phyloP scores from a whole-genome alignment of 345 rosid genomes.

The Carallia brachiata region DNA sequence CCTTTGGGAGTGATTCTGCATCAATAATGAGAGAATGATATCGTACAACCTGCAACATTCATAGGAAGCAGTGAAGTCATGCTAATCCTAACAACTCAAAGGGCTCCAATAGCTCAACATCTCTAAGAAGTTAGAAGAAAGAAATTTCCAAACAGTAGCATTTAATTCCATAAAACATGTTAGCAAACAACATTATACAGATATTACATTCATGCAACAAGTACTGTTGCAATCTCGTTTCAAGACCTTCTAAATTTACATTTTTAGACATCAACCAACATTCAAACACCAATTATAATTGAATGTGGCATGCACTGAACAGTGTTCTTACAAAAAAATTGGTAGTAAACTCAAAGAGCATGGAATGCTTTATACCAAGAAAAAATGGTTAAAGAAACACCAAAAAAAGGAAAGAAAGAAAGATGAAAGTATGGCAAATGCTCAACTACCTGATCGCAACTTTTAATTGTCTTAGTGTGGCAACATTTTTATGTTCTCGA shows the following conservation, averaged over 20 bases:
- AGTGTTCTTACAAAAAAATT: not conserved
- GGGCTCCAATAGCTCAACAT: not conserved
- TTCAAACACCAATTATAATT: not conserved
- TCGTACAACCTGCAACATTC: conserved; percentile 70
- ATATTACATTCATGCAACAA: not conserved
- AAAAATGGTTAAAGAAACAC: no score
- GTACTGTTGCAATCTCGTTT: not conserved
- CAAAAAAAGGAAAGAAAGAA: not conserved
- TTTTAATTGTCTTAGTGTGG: no score
- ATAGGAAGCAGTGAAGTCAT: not conserved
- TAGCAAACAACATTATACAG: not conserved
- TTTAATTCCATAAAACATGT: not conserved
- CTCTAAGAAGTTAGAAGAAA: not conserved
- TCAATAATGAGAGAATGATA: conserved; percentile 89
- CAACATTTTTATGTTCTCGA: not conserved
- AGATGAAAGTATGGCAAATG: not conserved
- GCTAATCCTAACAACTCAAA: not conserved
- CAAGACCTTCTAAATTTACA: not conserved
- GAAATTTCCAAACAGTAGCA: not conserved
- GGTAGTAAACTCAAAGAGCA: no score
- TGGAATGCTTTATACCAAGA: no score
- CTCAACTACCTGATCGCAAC: not conserved
- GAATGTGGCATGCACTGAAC: no score
- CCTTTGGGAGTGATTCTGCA: conserved; percentile 74
- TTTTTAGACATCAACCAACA: not conserved